Evolutionary conservation across 2,329 filamentous ascomycete genomes (phyloP), one percentile per base, ranked within the genome.

Genomic region (Colletotrichum higginsianum): DNA sequence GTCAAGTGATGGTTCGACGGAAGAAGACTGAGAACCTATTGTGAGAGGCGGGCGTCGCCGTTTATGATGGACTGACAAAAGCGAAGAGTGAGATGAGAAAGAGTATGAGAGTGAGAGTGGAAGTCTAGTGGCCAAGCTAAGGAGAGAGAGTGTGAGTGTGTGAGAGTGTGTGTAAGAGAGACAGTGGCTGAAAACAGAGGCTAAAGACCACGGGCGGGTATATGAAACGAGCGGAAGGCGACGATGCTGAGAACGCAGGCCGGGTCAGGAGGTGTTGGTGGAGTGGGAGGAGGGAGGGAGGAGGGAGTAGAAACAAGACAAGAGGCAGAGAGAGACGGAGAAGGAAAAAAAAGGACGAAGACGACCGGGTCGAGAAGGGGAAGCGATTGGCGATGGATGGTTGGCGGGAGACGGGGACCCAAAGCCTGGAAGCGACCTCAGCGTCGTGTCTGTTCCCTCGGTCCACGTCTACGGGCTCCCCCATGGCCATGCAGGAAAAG

Each of bases 191-290:
- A 72, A 56, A 67, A 68, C 60, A 69, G 73, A 73, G 70, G 71
- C 65, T 68, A 68, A 71, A 68, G 65, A 60, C 63, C 58, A 65
- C 67, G 66, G 68, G 75, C 76, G 75, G 75, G 66, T 75, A 75
- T 72, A 64, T 77, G 77, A 77, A 78, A 77, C 75, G 75, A 77
- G 74, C 66, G 74, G 53, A 73, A 66, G 71, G 73, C 62, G 75
- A 74, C 71, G 62, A 71, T 70, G 61, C 71, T 67, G 68, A 71
- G 68, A 63, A 72, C 65, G 65, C 71, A 75, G 72, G 71, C 55
- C 65, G 68, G 30, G 65, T 72, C 74, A 73, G 66, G 67, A 72
- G 61, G 70, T 72, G 61, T 61, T 68, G 61, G 69, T 53, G 60
- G 58, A 49, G 70, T 69, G 70, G 44, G 66, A 62, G 47, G 61